Conservation (phyloP, 495 filamentous ascomycete species). For the Talaromyces ruber region DNA sequence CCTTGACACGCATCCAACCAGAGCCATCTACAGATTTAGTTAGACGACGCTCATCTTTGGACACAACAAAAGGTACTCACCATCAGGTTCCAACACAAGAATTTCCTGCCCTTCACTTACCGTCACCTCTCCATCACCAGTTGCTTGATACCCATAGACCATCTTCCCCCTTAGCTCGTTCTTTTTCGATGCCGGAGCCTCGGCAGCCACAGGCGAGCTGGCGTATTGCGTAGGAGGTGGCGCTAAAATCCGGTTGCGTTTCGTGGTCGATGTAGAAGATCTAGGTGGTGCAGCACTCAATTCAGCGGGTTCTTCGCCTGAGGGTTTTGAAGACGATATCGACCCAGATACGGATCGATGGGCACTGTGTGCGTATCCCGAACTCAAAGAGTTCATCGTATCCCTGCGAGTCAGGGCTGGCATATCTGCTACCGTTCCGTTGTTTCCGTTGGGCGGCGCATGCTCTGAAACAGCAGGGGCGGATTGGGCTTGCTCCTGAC, state of each 20-base stretch:
- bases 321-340: constrained; percentile 31
- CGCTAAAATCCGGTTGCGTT: constrained; percentile 68
- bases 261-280: constrained; percentile 22
- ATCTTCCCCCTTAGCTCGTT: constrained; percentile 71
- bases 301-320: constrained; percentile 31
- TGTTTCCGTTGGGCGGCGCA: constrained; percentile 19
- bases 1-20: constrained; percentile 80
- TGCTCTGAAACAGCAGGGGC: constrained; percentile 30
- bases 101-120: constrained; percentile 72
- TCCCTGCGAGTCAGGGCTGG: constrained; percentile 66
- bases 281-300: constrained; percentile 26
- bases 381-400: constrained; percentile 89
- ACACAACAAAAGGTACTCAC: constrained; percentile 39
- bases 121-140: constrained; percentile 68
- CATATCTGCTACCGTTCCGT: constrained; percentile 18
- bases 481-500: constrained; percentile 69
- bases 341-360: constrained; percentile 60
- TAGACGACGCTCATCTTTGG: neutral
- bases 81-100: constrained; percentile 75
- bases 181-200: constrained; percentile 16
- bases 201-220: constrained; percentile 46
- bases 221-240: constrained; percentile 79
- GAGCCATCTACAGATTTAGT: constrained; percentile 52
- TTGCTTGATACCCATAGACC: constrained; percentile 77
- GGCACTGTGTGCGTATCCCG: constrained; percentile 75